Conservation (phyloP, 805 yeast species). For the Candida cerambycidarum region DNA sequence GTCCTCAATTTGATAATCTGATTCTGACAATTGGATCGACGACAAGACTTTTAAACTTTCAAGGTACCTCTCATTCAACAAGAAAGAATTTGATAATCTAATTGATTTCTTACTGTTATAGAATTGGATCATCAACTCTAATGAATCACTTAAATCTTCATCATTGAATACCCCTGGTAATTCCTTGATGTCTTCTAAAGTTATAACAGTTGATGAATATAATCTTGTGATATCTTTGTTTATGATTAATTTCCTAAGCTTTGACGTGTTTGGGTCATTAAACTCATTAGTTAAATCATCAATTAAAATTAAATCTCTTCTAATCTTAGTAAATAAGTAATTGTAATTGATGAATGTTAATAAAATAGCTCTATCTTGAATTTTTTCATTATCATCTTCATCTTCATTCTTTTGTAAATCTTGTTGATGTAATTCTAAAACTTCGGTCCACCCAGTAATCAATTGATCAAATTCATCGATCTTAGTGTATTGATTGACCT, state of each 20-base stretch:
- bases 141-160: conserved; percentile 58
- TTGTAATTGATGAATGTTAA: conserved; percentile 74
- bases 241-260: conserved; percentile 24
- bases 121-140: conserved; percentile 49
- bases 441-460: conserved; percentile 67
- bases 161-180: conserved; percentile 93
- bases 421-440: conserved; percentile 56
- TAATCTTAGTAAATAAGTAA: conserved; percentile 60
- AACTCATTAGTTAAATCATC: conserved; percentile 24
- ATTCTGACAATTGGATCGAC: conserved; percentile 19
- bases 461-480: conserved; percentile 55
- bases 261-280: conserved; percentile 15
- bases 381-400: conserved; percentile 54
- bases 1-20: conserved; percentile 32
- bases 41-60: conserved; percentile 48
- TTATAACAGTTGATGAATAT: conserved; percentile 50
- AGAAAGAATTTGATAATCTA: conserved; percentile 47
- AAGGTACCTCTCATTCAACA: conserved; percentile 36
- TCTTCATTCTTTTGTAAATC: conserved; percentile 51
- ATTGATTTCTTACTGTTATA: conserved; percentile 46
- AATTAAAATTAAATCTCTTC: conserved; percentile 64
- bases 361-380: conserved; percentile 72
- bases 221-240: conserved; percentile 49
- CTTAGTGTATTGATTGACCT: conserved; percentile 21
- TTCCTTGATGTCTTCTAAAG: conserved; percentile 62